Percentiles rank a stretch among this genome's conserved stretches.
Evolutionary conservation across 1,284 basidiomycete genomes (phyloP).

Genomic region (Phylloboletellus chloephorus): DNA sequence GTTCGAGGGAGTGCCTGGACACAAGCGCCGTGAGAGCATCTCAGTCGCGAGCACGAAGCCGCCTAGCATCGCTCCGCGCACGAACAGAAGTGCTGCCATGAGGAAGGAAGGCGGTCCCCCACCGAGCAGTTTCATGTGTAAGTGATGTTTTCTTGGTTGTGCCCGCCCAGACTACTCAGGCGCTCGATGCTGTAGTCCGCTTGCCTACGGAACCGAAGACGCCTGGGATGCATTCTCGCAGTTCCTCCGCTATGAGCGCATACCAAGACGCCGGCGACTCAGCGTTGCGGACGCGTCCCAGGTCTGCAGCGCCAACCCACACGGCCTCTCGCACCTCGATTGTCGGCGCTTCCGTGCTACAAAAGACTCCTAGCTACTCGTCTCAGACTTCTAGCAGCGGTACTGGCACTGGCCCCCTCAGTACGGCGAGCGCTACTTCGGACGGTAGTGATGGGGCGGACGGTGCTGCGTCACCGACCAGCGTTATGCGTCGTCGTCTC

Average conservation of each 20-base stretch:
- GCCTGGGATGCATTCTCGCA: slow-evolving; percentile 39
- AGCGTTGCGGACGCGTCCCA: slow-evolving; percentile 16
- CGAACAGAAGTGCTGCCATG: slow-evolving; percentile 66
- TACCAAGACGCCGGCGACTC: slow-evolving; percentile 18
- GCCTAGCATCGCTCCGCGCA: slow-evolving; percentile 58
- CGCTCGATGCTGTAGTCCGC: slow-evolving; percentile 37
- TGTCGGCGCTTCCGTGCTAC: slow-evolving; percentile 3
- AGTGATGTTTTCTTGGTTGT: slow-evolving; percentile 23
- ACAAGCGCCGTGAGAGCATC: slow-evolving; percentile 71
- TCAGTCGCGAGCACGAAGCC: slow-evolving; percentile 56
- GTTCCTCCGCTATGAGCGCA: slow-evolving; percentile 34
- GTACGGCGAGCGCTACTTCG: slow-evolving; percentile 22
- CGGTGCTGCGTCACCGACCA: slow-evolving; percentile 21
- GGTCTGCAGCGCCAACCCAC: slow-evolving; percentile 25
- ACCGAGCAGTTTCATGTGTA: slow-evolving; percentile 63
- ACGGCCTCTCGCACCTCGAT: slow-evolving; percentile 24
- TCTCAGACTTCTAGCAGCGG: slow-evolving; percentile 30
- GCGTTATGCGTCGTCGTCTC: slow-evolving; percentile 40
- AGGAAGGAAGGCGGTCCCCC: slow-evolving; percentile 46
- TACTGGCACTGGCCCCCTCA: slow-evolving; percentile 25
- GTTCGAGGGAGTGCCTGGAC: slow-evolving; percentile 77
- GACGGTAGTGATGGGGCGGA: slow-evolving; percentile 19
- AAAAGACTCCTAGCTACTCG: slow-evolving; percentile 20
- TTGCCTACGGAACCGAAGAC: slow-evolving; percentile 36
- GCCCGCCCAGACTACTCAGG: slow-evolving; percentile 1